Evolutionary conservation across 495 filamentous ascomycete genomes (phyloP), one percentile per base, ranked within the genome.

Genomic region (Penicillium coffeae): DNA sequence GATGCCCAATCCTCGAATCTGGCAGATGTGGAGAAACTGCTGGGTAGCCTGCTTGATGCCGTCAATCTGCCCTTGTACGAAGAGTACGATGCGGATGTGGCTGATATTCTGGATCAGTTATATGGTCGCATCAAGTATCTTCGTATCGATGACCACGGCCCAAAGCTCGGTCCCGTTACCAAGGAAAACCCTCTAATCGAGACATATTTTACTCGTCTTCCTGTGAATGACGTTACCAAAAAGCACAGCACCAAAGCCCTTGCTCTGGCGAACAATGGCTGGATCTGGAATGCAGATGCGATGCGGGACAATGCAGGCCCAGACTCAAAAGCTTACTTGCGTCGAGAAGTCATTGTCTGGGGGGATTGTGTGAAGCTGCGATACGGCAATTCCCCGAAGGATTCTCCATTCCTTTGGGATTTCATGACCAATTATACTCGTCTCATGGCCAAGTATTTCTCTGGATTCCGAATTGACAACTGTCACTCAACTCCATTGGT

Each of bases 291-390:
- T 52, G 90, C 93, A 12, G 90, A 95, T 61, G 90, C 90, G 0
- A 79, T 97, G 68, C 82, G 86, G 19, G 94, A 99, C 66, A 92
- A 96, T 62, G 94, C 94, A 14, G 94, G 94, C 0, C 85, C 88
- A 0, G 66, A 86, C 34, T 96, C 92, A 2, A 85, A 84, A 34
- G 88, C 92, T 30, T 99, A 99, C 58, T 78, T 97, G 5, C 83
- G 90, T 18, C 81, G 94, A 35, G 90, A 99, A 65, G 89, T 99
- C 41, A 97, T 99, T 54, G 87, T 95, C 32, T 99, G 94, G 94
- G 88, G 89, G 14, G 94, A 99, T 61, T 99, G 94, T 69, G 93
- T 96, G 7, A 99, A 97, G 74, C 80, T 99, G 15, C 83, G 94
- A 8, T 99, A 96, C 61, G 94, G 94, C 9, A 75, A 71, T 12